Percentiles rank a stretch among this genome's conserved stretches.
Evolutionary conservation across 345 rosid genomes (phyloP).

Genomic region (Hypericum androsaemum): DNA sequence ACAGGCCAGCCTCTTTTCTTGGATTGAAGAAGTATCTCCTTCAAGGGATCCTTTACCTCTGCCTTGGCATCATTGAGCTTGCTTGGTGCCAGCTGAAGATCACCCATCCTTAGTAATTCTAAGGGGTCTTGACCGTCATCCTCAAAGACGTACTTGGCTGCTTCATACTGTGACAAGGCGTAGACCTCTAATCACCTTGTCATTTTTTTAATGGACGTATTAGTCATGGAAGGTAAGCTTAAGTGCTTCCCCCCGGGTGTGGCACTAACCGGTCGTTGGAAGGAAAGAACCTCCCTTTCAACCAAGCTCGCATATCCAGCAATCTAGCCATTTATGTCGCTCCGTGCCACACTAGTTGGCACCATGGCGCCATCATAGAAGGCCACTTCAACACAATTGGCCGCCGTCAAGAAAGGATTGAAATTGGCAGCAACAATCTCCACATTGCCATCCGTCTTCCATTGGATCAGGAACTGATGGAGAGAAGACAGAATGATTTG

Average conservation of each 20-base stretch:
- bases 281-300: neutral
- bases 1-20: neutral
- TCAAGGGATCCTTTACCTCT: too few relatives aligned
- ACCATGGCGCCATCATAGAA: neutral
- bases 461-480: neutral
- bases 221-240: too few relatives aligned
- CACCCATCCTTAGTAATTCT: too few relatives aligned
- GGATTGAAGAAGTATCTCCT: too few relatives aligned
- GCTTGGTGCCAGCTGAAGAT: neutral
- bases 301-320: neutral
- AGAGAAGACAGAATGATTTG: conserved; percentile 6
- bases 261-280: too few relatives aligned
- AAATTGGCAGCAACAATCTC: neutral
- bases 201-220: too few relatives aligned
- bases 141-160: too few relatives aligned
- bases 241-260: too few relatives aligned
- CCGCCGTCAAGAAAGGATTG: neutral
- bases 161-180: too few relatives aligned
- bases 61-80: too few relatives aligned
- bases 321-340: neutral
- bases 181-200: too few relatives aligned
- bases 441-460: neutral
- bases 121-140: too few relatives aligned
- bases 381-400: neutral
- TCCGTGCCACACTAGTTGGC: neutral